These are phyloP conservation scores for Boletus reticulatus DNA, from an alignment of 768 basidiomycete species.

Conservation along the genomic window DNA sequence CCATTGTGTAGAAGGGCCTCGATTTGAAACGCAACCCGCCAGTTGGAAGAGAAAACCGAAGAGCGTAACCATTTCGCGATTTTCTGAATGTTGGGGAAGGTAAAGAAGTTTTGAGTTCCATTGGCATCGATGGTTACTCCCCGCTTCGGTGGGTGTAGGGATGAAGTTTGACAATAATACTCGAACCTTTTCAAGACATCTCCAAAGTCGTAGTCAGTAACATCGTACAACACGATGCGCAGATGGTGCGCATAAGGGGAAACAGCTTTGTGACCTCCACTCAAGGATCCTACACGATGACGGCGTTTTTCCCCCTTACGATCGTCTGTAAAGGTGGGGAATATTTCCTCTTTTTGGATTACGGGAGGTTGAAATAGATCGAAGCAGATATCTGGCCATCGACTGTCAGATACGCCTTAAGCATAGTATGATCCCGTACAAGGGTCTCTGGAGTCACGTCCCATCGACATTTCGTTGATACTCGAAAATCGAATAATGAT, in stretches of 20 bases:
- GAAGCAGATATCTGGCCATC: conserved; percentile 59
- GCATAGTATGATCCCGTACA: conserved; percentile 41
- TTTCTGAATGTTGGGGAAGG: conserved; percentile 41
- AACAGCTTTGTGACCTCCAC: conserved; percentile 53
- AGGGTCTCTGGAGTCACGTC: conserved; percentile 57
- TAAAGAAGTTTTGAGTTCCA: conserved; percentile 48
- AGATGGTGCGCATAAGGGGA: conserved; percentile 73
- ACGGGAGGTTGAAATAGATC: conserved; percentile 64
- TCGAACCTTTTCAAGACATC: conserved; percentile 48
- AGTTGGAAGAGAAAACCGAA: conserved; percentile 40
- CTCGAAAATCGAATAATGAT: conserved; percentile 55
- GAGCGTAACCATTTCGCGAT: conserved; percentile 43
- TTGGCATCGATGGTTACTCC: conserved; percentile 47
- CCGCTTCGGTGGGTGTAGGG: conserved; percentile 36
- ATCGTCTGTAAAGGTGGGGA: conserved; percentile 44
- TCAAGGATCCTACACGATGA: conserved; percentile 55
- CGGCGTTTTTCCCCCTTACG: conserved; percentile 38
- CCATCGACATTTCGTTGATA: conserved; percentile 59
- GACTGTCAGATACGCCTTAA: conserved; percentile 10
- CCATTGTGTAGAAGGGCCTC: conserved; percentile 67
- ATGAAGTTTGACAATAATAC: conserved; percentile 51
- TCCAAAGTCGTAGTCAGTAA: conserved; percentile 33
- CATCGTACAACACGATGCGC: conserved; percentile 56
- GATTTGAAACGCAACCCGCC: conserved; percentile 74
- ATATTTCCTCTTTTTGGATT: conserved; percentile 58